Evolutionary conservation across 345 rosid species (phyloP), one percentile per base, ranked within the genome.

Genomic region (Brassica rapa): DNA sequence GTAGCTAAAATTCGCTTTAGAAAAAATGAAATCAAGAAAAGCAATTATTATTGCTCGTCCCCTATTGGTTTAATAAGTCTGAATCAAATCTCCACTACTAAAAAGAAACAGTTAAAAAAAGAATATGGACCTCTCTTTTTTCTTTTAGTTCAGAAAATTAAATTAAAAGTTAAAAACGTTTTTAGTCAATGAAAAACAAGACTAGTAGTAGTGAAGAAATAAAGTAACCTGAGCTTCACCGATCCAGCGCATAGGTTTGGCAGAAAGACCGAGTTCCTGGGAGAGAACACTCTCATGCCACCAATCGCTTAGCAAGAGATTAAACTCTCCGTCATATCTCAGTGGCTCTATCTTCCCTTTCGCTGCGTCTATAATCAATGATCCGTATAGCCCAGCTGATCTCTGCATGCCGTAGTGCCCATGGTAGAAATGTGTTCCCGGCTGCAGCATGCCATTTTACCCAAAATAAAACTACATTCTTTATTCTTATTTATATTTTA

Each of bases 391-490:
- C 11, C 98, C 96, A 6, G 92, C 93, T 46, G 93, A 86, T 74
- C 98, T 89, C 80, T 91, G 98, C 96, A 92, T 94, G 6, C 97
- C 97, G 27, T 82, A 83, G 70, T 94, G 98, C 35, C 92, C 98
- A 75, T 94, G 96, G 78, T 92, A 94, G 71, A 92, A 88, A 57
- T 88, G 87, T 68, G 97, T 94, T 56, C 97, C 97, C 1, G 92
- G 77, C 97, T 94, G 85, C 77, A 79, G 32, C 66, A 6, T 2
- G 68, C 66, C 15, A 66, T 2, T 49, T 32, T 39, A 8, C 30
- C 70, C 23, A 62, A n/a, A 51, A 51, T 51, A 51, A 51, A 46
- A n/a, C 21, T 49, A 43, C 11, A 43, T 11, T 32, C 8, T 9
- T 63, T 2, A 8, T 30, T 30, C 23, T n/a, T 8, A 19, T 8